These are phyloP conservation scores for Euphorbia schlechtendalii DNA, from an alignment of 441 rosid species.

Conservation along the genomic window DNA sequence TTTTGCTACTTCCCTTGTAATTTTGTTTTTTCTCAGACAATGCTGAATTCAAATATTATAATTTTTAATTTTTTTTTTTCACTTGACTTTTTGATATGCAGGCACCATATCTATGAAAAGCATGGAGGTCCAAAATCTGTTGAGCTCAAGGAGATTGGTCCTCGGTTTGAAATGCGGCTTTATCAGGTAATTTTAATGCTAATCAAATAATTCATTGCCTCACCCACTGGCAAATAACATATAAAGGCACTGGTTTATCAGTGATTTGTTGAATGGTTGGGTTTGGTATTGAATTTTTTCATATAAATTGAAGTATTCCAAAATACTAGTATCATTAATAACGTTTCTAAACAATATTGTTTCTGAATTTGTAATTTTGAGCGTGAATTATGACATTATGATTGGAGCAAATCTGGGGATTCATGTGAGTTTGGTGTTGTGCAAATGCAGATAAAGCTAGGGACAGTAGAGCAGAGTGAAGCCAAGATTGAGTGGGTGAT, in stretches of 20 bases:
- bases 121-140: conserved; percentile 70
- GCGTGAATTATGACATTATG: not conserved
- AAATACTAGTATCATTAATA: not conserved
- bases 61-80: not conserved
- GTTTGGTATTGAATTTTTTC: not conserved
- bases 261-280: not conserved
- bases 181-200: conserved; percentile 51
- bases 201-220: not conserved
- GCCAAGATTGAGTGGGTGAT: conserved; percentile 84
- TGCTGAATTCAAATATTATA: no score
- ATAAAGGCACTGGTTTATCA: not conserved
- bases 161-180: conserved; percentile 80
- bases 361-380: not conserved
- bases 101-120: conserved; percentile 84
- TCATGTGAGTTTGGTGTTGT: not conserved
- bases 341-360: not conserved
- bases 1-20: no score
- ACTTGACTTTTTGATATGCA: conserved; percentile 21
- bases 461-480: conserved; percentile 80
- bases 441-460: conserved; percentile 56
- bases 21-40: no score
- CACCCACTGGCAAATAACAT: not conserved
- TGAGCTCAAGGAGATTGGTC: conserved; percentile 86
- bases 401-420: not conserved
- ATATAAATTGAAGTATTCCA: not conserved